Evolutionary conservation across 768 basidiomycete genomes (phyloP), one percentile per base, ranked within the genome.

Genomic region (Boletus patriciae): DNA sequence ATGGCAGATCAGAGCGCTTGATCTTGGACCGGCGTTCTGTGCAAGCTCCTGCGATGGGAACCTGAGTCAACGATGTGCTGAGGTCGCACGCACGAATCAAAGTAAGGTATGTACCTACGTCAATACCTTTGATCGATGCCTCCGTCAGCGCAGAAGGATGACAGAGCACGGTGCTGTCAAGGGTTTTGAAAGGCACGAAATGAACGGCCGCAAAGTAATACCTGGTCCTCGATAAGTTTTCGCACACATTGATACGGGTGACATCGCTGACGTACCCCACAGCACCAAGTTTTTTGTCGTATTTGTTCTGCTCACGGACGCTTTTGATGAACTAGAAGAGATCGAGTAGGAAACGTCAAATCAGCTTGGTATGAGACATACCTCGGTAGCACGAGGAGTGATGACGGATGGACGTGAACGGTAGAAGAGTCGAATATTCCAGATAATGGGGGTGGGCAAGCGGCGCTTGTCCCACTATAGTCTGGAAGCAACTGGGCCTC

Each of bases 241-340:
- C 37, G 19, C 27, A 46, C 31, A 11, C 44, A 8, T 29, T 33
- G 3, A 4, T 16, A n/a, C 3, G 4, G 27, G 49, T 33, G 38
- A 40, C 44, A 46, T 43, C 19, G 23, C 27, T 16, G 7, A 55
- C 66, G 13, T 68, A 80, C 70, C 80, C 81, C 19, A 77, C 71
- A 15, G 74, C 71, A 0, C 78, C 78, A 31, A 82, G 68, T 59
- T 68, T 74, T 59, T 68, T 74, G 44, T 66, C 62, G 48, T 80
- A 78, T 21, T 70, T 71, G 45, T 76, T 71, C 46, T 76, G 71
- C 33, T 71, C 66, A 57, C 72, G 75, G 3, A 82, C 53, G 29
- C 57, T 66, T 47, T 69, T 67, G 27, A 75, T 67, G 65, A 77
- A 77, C 76, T 76, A 34, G 48, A 25, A 43, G 29, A 10, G 12